Base-by-base conservation (phyloP, 169 alveolate genomes). In the Toxoplasma gondii region DNA sequence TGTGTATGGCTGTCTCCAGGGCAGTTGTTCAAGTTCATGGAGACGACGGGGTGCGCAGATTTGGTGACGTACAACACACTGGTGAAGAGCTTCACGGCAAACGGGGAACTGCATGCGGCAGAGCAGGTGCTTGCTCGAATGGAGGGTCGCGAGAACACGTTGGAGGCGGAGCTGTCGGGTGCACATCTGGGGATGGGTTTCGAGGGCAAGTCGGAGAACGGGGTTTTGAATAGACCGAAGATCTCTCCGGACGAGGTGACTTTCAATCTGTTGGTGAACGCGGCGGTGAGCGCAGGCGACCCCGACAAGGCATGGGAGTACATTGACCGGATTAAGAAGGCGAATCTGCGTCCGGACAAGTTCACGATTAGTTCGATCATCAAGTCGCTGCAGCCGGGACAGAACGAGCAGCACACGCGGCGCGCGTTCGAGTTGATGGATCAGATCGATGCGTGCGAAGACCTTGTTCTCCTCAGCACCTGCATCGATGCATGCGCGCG, bases 61-160 rank as follows among this genome's bases (percentile, higher is more conserved):
- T 27, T 91, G 44, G 94, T 91, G 45, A 91, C 91, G 31, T 91
- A 91, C 84, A 91, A 91, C 94, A 91, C 94, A 0, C 54, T 91
- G 91, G 41, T 91, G 54, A 91, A 91, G 83, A 54, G 64, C 0
- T 91, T 36, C 34, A 41, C 91, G 7, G 39, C 19, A 4, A 16
- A 36, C 24, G 91, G 91, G 44, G 74, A 91, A n/a, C 67, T 91
- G 81, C 80, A 31, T 7, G 83, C 36, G 12, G 94, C 94, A 0
- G 94, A 91, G 84, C 36, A 49, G 67, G 34, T 91, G 27, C 91
- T 91, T 5, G 70, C 34, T 41, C 34, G 53, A 10, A 78, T 91
- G 69, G 43, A 58, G 36, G 54, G 45, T 0, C 22, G 69, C 34
- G 69, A 22, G 17, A n/a, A 38, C 86, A 49, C 58, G 4, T 12